Evolutionary conservation across 345 rosid genomes (phyloP).

Genomic region (Gossypium mustelinum): DNA sequence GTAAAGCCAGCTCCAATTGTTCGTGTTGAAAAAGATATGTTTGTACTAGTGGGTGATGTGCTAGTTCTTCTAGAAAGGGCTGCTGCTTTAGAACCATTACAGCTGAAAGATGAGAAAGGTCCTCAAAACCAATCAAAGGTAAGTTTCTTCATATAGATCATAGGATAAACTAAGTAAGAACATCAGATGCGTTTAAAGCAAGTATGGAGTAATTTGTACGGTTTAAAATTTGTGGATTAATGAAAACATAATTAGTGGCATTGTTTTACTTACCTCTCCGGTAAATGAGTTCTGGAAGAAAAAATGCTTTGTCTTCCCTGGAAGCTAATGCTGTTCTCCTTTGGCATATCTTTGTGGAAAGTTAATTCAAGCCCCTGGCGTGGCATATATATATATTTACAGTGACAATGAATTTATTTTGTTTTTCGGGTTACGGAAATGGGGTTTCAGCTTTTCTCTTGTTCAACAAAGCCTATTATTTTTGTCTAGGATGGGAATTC

Average conservation of each 20-base stretch:
- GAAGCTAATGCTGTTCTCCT: neutral
- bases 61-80: conserved; percentile 65
- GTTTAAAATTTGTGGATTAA: neutral
- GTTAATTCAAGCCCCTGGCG: neutral
- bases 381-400: neutral
- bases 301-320: neutral
- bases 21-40: conserved; percentile 61
- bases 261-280: neutral
- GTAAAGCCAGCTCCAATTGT: conserved; percentile 77
- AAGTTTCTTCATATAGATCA: conserved; percentile 12
- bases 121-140: conserved; percentile 81
- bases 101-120: conserved; percentile 78
- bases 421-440: neutral
- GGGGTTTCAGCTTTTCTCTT: neutral
- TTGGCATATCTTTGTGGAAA: neutral
- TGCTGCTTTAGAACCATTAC: conserved; percentile 74
- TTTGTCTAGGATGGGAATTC: conserved; percentile 61
- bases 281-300: neutral
- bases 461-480: conserved; percentile 9
- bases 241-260: neutral
- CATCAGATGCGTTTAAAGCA: neutral
- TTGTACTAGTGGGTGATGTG: conserved; percentile 81
- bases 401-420: neutral
- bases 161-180: neutral
- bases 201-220: neutral